A percentile compares a stretch with the other conserved stretches of the same genome.
Conservation (phyloP, 331 rosid genomes). For the Acacia pycnantha region DNA sequence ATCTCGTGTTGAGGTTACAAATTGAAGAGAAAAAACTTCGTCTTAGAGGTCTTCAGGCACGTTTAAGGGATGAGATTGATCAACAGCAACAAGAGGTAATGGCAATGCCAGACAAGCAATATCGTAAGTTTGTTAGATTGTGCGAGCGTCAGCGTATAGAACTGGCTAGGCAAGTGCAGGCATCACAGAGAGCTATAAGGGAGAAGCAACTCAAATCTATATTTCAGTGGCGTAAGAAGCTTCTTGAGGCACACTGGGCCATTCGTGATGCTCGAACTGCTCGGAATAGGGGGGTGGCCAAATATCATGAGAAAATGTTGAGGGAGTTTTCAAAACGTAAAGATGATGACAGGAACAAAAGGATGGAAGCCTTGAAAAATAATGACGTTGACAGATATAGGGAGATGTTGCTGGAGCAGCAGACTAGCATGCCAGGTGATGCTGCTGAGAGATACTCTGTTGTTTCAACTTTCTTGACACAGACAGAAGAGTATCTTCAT, state of each 20-base stretch:
- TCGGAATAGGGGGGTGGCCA: slow-evolving; percentile 97
- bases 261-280: slow-evolving; percentile 99
- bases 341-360: slow-evolving; percentile 86
- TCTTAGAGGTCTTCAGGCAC: slow-evolving; percentile 83
- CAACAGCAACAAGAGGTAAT: slow-evolving; percentile 98
- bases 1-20: slow-evolving; percentile 89
- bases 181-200: slow-evolving; percentile 85
- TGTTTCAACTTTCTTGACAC: slow-evolving; percentile 81
- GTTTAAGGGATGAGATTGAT: slow-evolving; percentile 92
- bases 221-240: slow-evolving; percentile 96
- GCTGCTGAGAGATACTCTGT: slow-evolving; percentile 98
- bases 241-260: slow-evolving; percentile 97
- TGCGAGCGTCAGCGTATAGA: slow-evolving; percentile 99
- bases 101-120: slow-evolving; percentile 99
- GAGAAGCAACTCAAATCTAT: slow-evolving; percentile 96
- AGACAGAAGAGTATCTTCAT: slow-evolving; percentile 97
- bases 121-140: slow-evolving; percentile 92
- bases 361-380: slow-evolving; percentile 97
- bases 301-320: slow-evolving; percentile 94
- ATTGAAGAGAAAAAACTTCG: slow-evolving; percentile 96
- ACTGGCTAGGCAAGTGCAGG: slow-evolving; percentile 90
- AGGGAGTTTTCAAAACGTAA: slow-evolving; percentile 90
- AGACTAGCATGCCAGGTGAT: slow-evolving; percentile 86
- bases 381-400: slow-evolving; percentile 98
- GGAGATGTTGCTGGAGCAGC: slow-evolving; percentile 98